These are phyloP conservation scores for Puya raimondii DNA, from an alignment of 176 grass and related monocot species.

Conservation along the genomic window DNA sequence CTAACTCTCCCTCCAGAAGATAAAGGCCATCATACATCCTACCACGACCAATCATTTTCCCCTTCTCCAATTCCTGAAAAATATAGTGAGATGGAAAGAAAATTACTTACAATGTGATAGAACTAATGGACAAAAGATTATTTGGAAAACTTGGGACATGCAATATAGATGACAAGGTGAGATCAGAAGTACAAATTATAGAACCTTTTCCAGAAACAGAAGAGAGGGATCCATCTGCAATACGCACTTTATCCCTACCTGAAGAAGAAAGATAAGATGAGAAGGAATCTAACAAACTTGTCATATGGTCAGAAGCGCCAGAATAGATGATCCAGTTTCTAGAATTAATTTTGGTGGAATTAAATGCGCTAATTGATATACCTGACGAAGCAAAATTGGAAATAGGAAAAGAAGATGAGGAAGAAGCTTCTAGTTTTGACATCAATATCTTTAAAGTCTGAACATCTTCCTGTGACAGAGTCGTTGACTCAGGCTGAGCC, in stretches of 20 bases:
- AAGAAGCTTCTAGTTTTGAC: too few relatives aligned
- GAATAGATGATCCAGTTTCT: conserved; percentile 3
- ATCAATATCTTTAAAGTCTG: too few relatives aligned
- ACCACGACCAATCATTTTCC: neutral
- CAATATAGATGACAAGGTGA: neutral
- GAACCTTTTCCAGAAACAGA: neutral
- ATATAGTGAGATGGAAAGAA: neutral
- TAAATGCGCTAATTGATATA: too few relatives aligned
- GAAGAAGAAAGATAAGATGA: neutral
- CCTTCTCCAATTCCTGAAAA: neutral
- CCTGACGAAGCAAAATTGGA: too few relatives aligned
- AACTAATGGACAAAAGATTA: neutral
- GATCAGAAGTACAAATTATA: neutral
- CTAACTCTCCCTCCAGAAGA: neutral
- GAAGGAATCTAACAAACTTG: neutral
- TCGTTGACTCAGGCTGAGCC: too few relatives aligned
- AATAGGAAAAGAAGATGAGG: too few relatives aligned
- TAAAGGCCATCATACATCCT: neutral
- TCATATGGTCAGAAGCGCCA: neutral
- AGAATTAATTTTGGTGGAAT: neutral
- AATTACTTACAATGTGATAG: neutral
- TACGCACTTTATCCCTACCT: neutral
- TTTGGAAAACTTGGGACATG: neutral
- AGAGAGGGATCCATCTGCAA: neutral
- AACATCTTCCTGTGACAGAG: too few relatives aligned